A percentile compares a stretch with the other conserved stretches of the same genome.
Conservation (phyloP, 257 asterid genomes). For the Coffea canephora region DNA sequence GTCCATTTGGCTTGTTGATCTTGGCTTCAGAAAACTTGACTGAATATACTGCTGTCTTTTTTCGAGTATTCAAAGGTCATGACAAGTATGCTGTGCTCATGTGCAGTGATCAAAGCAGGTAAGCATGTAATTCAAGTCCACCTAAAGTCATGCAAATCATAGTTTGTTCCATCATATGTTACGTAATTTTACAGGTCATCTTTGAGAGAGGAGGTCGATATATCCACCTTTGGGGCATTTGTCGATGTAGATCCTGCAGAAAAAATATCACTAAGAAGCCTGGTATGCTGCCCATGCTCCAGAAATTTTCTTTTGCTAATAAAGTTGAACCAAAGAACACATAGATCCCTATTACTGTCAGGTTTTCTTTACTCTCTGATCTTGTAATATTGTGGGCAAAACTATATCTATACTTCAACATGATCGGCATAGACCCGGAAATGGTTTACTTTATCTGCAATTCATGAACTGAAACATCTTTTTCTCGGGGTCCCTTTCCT, state of each 20-base stretch:
- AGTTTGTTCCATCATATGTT: too few relatives aligned
- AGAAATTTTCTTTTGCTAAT: too few relatives aligned
- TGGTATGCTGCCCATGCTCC: constrained; percentile 16
- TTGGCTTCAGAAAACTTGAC: constrained; percentile 34
- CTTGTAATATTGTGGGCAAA: too few relatives aligned
- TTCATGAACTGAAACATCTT: too few relatives aligned
- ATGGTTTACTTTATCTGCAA: too few relatives aligned
- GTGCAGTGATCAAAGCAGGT: constrained; percentile 44
- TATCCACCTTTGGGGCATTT: constrained; percentile 30
- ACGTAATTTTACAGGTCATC: constrained; percentile 25
- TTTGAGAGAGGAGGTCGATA: constrained; percentile 21
- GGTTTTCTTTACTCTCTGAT: too few relatives aligned
- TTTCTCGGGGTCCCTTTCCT: too few relatives aligned
- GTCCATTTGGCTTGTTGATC: constrained; percentile 36
- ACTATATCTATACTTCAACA: too few relatives aligned
- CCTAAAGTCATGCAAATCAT: neutral
- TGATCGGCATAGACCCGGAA: too few relatives aligned
- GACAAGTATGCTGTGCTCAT: constrained; percentile 28
- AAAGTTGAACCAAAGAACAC: too few relatives aligned
- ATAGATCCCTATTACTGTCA: too few relatives aligned
- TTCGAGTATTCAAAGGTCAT: constrained; percentile 19
- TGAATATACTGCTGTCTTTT: constrained; percentile 32
- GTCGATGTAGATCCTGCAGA: constrained; percentile 27
- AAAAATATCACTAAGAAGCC: constrained; percentile 28
- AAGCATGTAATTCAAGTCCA: neutral